Percentiles rank a stretch among this genome's conserved stretches.
These are phyloP conservation scores for Lasiodiplodia gonubiensis DNA, from an alignment of 2,329 filamentous ascomycete genomes.

Conservation along the genomic window DNA sequence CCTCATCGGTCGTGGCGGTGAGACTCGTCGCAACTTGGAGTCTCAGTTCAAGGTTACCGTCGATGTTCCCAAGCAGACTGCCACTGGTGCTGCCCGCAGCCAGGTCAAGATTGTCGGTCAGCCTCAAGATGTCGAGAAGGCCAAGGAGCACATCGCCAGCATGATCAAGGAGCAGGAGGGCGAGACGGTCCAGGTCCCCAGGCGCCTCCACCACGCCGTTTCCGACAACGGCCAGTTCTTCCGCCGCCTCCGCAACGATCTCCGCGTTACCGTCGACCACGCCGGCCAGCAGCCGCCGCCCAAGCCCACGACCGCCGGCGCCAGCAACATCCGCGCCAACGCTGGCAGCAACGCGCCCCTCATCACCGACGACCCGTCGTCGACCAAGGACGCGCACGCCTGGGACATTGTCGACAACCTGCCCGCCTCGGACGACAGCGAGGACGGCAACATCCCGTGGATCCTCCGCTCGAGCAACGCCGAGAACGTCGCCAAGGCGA, in stretches of 20 bases:
- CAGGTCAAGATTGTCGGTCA: conserved; percentile 85
- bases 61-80: conserved; percentile 82
- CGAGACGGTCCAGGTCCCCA: conserved; percentile 84
- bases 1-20: conserved; percentile 90
- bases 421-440: conserved; percentile 56
- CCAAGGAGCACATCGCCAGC: conserved; percentile 81
- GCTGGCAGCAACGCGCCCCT: conserved; percentile 74
- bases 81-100: conserved; percentile 73
- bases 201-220: conserved; percentile 80
- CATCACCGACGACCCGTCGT: conserved; percentile 83
- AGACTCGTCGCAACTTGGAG: conserved; percentile 84
- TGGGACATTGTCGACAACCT: conserved; percentile 82
- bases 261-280: conserved; percentile 90
- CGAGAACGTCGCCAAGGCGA: conserved; percentile 83
- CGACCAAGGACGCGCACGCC: conserved; percentile 66
- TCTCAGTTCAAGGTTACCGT: conserved; percentile 83
- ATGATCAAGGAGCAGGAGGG: conserved; percentile 86
- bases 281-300: conserved; percentile 77
- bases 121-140: conserved; percentile 78
- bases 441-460: conserved; percentile 76
- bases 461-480: conserved; percentile 74
- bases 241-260: conserved; percentile 83
- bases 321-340: conserved; percentile 53
- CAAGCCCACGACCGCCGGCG: conserved; percentile 64
- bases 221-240: conserved; percentile 93